Conservation (phyloP, 2,329 filamentous ascomycete genomes). For the Clarireedia monteithiana region DNA sequence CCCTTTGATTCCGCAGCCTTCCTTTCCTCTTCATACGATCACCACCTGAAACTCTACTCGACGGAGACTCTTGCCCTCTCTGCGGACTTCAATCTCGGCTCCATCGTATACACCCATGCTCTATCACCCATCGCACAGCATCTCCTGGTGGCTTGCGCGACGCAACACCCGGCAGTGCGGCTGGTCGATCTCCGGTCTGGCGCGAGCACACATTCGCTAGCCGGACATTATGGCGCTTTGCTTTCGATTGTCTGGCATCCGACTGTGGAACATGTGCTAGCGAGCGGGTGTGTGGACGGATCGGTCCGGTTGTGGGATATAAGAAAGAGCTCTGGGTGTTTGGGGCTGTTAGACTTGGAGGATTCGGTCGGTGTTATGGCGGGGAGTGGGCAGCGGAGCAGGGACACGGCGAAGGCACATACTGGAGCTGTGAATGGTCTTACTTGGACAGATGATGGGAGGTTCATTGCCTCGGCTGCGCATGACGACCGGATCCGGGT, state of each 20-base stretch:
- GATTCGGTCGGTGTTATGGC: conserved; percentile 57
- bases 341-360: conserved; percentile 77
- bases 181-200: conserved; percentile 83
- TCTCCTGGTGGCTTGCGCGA: conserved; percentile 79
- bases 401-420: conserved; percentile 57
- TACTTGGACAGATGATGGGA: conserved; percentile 74
- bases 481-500: conserved; percentile 80
- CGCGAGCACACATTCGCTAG: conserved; percentile 62
- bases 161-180: conserved; percentile 75
- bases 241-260: conserved; percentile 76
- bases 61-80: conserved; percentile 54
- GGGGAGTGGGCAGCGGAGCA: conserved; percentile 34
- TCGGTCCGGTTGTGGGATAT: conserved; percentile 83
- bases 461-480: conserved; percentile 69
- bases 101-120: conserved; percentile 68
- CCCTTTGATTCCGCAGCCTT: conserved; percentile 71
- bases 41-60: conserved; percentile 67
- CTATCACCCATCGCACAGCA: conserved; percentile 65
- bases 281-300: conserved; percentile 79
- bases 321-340: conserved; percentile 64
- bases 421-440: conserved; percentile 77
- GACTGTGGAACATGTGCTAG: conserved; percentile 67
- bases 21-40: conserved; percentile 70
- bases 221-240: conserved; percentile 60
- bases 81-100: conserved; percentile 59